Percentiles rank a stretch among this genome's conserved stretches.
These are phyloP conservation scores for Vicia faba DNA, from an alignment of 306 rosid genomes.

Conservation along the genomic window DNA sequence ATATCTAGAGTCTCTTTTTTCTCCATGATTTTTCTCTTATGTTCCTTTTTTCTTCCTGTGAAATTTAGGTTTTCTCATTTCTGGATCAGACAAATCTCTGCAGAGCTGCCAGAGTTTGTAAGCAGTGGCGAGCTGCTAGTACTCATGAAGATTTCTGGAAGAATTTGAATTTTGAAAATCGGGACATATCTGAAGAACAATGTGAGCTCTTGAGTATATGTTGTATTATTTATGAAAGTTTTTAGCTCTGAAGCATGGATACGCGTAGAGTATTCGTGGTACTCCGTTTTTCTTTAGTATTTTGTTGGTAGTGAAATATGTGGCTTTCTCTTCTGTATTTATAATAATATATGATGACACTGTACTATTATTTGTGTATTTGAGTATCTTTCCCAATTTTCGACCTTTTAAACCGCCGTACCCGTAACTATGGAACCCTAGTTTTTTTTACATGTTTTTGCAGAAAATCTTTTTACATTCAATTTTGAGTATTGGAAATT, in stretches of 20 bases:
- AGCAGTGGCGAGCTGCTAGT: slow-evolving; percentile 94
- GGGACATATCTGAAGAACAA: slow-evolving; percentile 83
- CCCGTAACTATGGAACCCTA: no score
- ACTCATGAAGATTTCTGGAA: slow-evolving; percentile 99
- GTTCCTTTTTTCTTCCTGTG: slow-evolving; percentile 4
- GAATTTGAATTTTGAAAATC: slow-evolving; percentile 83
- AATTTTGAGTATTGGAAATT: background rate
- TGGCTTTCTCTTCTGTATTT: no score
- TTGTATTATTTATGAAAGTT: background rate
- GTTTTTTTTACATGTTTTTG: slow-evolving; percentile 2
- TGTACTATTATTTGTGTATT: no score
- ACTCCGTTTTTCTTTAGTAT: no score
- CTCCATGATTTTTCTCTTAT: background rate
- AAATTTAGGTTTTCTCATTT: slow-evolving; percentile 88
- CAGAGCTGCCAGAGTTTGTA: slow-evolving; percentile 90
- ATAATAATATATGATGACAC: no score
- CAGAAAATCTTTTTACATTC: background rate
- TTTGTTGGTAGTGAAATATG: no score
- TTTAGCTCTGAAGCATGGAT: background rate
- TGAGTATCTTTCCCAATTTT: no score
- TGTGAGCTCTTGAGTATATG: slow-evolving; percentile 57
- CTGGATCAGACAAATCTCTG: slow-evolving; percentile 89
- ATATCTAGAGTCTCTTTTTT: background rate
- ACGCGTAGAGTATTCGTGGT: no score
- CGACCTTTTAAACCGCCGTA: no score